phyloP scores from a whole-genome alignment of 768 basidiomycete genomes.

The Lactarius vividus region DNA sequence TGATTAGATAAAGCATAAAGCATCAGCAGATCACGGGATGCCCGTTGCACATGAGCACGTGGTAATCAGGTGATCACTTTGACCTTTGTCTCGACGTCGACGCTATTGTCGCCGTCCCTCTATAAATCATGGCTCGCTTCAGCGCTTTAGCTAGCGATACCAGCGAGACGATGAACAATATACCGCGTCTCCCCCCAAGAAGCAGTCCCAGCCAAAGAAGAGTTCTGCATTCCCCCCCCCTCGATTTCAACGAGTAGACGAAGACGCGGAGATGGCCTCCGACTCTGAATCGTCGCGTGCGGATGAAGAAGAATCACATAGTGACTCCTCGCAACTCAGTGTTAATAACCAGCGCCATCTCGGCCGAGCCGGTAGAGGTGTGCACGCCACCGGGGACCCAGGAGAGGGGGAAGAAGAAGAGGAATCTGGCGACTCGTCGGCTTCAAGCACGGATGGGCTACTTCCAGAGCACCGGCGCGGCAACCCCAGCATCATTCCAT shows the following conservation, averaged over 20 bases:
- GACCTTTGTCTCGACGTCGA: not conserved
- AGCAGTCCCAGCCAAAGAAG: conserved; percentile 7
- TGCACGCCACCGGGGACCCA: conserved; percentile 34
- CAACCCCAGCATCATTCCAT: conserved; percentile 58
- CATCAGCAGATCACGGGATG: not conserved
- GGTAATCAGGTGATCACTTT: conserved; percentile 1
- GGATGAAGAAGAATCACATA: conserved; percentile 49
- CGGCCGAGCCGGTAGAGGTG: conserved; percentile 7
- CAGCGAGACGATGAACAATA: conserved; percentile 27
- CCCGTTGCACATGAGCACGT: conserved; percentile 1
- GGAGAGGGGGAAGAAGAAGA: conserved; percentile 42
- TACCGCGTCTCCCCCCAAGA: conserved; percentile 8
- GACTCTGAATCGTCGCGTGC: conserved; percentile 43
- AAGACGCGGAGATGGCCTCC: conserved; percentile 21
- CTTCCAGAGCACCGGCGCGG: conserved; percentile 33
- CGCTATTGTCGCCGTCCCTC: not conserved
- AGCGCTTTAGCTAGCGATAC: conserved; percentile 28
- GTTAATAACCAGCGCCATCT: not conserved
- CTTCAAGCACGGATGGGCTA: conserved; percentile 32
- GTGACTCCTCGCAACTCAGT: conserved; percentile 30
- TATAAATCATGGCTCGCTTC: conserved; percentile 26
- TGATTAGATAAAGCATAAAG: not conserved
- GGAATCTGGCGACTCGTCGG: conserved; percentile 37
- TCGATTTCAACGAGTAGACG: conserved; percentile 7
- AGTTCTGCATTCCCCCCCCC: conserved; percentile 1